Evolutionary conservation across 1,284 basidiomycete genomes (phyloP), one percentile per base, ranked within the genome.

Genomic region (Schizophyllum commune): DNA sequence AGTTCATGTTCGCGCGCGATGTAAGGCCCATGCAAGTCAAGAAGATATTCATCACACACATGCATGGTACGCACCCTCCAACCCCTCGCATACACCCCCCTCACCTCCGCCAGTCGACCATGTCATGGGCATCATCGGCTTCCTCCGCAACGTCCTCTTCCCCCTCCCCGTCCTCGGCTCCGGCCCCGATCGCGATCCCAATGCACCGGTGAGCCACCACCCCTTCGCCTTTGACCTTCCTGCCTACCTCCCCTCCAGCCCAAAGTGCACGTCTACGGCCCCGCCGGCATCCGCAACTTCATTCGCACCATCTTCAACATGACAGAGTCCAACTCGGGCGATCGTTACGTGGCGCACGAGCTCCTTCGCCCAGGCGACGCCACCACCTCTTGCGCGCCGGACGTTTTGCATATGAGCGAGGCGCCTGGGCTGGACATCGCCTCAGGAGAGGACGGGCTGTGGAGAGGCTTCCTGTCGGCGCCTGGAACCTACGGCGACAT

Each of bases 31-130:
- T 47, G 34, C 57, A 71, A 33, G 64, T 88, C 54, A 82, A 80
- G 63, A 89, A 88, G 67, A 84, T 95, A 51, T 94, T 96, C 73
- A 80, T 96, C 60, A 96, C 94, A 0, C 94, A 96, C 68, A 88
- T 96, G 85, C 94, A 96, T 69, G 84, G 91, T 84, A 65, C 62
- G 74, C 61, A 19, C 21, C 53, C 27, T 51, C 47, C 21, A 52
- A 7, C 33, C 21, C 55, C 20, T 27, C n/a, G 19, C 39, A 27
- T 57, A 57, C 52, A 32, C 33, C 27, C 55, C 20, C 32, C 51
- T 64, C 47, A 64, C 60, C 32, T 55, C 27, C 20, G 51, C 33
- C 58, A 91, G 91, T 85, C 32, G 91, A 94, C 72, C 92, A 95
- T 73, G 81, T 86, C 51, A 86, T 93, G 79, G 93, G 92, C 7